Evolutionary conservation across 371 early-diverging fungal species (phyloP).

Genomic region (Rhizomucor pusillus): DNA sequence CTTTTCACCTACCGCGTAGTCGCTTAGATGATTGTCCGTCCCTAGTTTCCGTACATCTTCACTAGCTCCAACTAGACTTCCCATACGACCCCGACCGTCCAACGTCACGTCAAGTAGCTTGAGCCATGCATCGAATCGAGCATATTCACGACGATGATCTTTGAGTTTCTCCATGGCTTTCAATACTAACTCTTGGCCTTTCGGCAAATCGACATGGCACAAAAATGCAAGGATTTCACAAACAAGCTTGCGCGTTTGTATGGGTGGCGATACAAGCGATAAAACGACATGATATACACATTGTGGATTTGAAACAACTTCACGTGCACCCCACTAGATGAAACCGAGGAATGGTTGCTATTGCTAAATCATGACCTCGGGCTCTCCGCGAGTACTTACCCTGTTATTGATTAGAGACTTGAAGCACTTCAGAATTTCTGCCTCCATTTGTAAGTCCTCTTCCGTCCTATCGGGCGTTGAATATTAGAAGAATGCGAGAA

Average conservation of each 20-base stretch:
- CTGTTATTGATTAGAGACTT: slow-evolving; percentile 75
- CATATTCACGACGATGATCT: slow-evolving; percentile 56
- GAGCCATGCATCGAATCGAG: slow-evolving; percentile 83
- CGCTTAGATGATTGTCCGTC: slow-evolving; percentile 73
- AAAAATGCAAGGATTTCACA: slow-evolving; percentile 82
- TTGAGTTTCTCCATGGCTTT: slow-evolving; percentile 66
- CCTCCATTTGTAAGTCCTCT: slow-evolving; percentile 74
- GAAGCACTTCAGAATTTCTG: slow-evolving; percentile 79
- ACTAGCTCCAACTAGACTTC: slow-evolving; percentile 78
- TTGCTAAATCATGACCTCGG: background rate
- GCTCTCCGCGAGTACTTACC: too few relatives aligned
- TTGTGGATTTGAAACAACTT: slow-evolving; percentile 70
- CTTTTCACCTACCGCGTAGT: slow-evolving; percentile 68
- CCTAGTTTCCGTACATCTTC: slow-evolving; percentile 67
- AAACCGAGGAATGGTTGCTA: background rate
- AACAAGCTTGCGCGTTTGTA: slow-evolving; percentile 75
- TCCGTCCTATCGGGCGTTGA: slow-evolving; percentile 50
- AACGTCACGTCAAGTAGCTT: slow-evolving; percentile 72
- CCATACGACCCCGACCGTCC: slow-evolving; percentile 80
- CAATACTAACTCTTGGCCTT: slow-evolving; percentile 78
- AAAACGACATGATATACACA: slow-evolving; percentile 73
- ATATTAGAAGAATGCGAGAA: too few relatives aligned
- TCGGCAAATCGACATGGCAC: slow-evolving; percentile 78
- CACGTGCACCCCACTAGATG: slow-evolving; percentile 75
- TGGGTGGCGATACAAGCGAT: slow-evolving; percentile 76